These are phyloP conservation scores for Ceratocystis papillata DNA, from an alignment of 2,329 filamentous ascomycete genomes.

Conservation along the genomic window DNA sequence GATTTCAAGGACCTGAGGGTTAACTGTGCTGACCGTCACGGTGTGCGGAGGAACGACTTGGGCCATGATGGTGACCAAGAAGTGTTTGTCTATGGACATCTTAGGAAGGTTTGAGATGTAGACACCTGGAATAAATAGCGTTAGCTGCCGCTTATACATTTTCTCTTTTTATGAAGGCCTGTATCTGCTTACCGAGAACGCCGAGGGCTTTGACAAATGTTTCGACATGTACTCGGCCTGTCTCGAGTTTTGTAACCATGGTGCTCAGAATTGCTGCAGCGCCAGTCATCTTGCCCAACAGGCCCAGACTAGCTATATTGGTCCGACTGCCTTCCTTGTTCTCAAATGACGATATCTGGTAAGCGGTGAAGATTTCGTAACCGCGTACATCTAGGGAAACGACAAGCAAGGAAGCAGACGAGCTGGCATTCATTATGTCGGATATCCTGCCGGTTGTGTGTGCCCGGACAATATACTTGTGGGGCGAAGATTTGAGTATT, in stretches of 20 bases:
- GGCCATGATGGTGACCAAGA: conserved; percentile 66
- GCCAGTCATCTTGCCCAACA: conserved; percentile 83
- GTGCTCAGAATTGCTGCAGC: conserved; percentile 61
- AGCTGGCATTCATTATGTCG: conserved; percentile 37
- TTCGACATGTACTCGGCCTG: conserved; percentile 52
- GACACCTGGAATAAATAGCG: conserved; percentile 42
- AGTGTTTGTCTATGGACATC: conserved; percentile 50
- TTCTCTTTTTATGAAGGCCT: conserved; percentile 16
- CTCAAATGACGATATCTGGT: conserved; percentile 51
- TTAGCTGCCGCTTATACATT: neutral
- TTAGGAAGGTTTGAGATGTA: conserved; percentile 61
- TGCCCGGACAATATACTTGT: conserved; percentile 59
- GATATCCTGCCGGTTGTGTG: conserved; percentile 58
- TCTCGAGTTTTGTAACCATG: conserved; percentile 41
- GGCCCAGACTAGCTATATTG: conserved; percentile 58
- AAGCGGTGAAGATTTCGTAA: conserved; percentile 74
- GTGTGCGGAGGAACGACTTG: conserved; percentile 56
- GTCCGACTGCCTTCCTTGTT: conserved; percentile 35
- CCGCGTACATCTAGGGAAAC: conserved; percentile 53
- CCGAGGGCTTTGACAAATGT: conserved; percentile 72
- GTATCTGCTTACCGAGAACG: conserved; percentile 47
- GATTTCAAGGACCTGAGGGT: conserved; percentile 57
- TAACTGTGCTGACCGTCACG: conserved; percentile 46
- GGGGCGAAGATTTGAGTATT: conserved; percentile 34
- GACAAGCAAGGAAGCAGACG: conserved; percentile 44